A percentile compares a stretch with the other conserved stretches of the same genome.
Conservation (phyloP, 768 basidiomycete genomes). For the Lentinula raphanica region DNA sequence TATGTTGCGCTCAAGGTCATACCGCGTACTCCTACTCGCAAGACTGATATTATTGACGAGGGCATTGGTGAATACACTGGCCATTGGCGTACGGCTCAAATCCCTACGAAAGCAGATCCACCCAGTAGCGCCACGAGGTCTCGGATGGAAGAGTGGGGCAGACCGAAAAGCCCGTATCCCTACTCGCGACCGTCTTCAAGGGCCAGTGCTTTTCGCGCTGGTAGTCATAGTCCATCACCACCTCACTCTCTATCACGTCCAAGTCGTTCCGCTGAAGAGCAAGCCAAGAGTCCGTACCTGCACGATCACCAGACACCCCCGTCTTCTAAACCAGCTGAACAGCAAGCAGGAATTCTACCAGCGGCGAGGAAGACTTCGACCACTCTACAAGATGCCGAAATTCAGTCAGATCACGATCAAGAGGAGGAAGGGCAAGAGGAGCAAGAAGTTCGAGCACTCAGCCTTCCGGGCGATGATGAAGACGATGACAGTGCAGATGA, state of each 20-base stretch:
- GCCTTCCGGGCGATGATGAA: not conserved
- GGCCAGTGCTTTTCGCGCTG: not conserved
- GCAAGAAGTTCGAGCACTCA: not conserved
- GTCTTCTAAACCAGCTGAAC: not conserved
- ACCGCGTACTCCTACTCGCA: not conserved
- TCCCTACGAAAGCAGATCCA: constrained; percentile 63
- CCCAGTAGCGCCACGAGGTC: constrained; percentile 49
- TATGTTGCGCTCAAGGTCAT: not conserved
- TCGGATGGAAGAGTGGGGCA: constrained; percentile 57
- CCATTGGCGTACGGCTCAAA: constrained; percentile 46
- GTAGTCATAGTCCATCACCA: not conserved
- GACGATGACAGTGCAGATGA: constrained; percentile 16
- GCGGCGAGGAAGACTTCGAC: not conserved
- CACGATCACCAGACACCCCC: not conserved
- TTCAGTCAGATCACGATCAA: not conserved
- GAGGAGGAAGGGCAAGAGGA: constrained; percentile 14
- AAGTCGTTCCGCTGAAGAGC: not conserved
- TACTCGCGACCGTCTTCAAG: not conserved
- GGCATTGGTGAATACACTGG: constrained; percentile 67
- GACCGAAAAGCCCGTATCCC: constrained; percentile 67
- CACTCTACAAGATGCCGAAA: constrained; percentile 7
- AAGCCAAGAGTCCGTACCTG: not conserved
- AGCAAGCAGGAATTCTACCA: not conserved
- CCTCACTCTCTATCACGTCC: not conserved
- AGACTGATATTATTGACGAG: constrained; percentile 20